Percentiles rank a stretch among this genome's conserved stretches.
Conservation (phyloP, 2,329 filamentous ascomycete species). For the Pseudocercospora fuligena region DNA sequence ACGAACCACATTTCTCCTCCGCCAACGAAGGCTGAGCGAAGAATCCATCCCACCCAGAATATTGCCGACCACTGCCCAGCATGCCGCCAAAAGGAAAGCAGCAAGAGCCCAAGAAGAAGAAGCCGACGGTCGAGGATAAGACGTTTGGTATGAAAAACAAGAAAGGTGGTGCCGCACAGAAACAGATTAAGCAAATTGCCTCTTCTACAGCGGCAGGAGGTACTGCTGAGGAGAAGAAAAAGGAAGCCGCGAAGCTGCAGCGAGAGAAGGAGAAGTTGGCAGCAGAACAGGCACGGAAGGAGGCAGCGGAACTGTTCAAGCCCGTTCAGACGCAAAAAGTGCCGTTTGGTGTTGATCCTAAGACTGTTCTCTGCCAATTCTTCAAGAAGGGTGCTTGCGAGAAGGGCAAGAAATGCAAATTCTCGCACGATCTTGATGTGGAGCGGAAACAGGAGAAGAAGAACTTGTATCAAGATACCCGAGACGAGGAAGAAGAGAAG, state of each 20-base stretch:
- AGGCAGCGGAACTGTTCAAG: conserved; percentile 82
- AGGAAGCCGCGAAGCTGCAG: conserved; percentile 65
- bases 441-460: conserved; percentile 93
- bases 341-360: conserved; percentile 95
- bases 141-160: conserved; percentile 99
- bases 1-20: conserved; percentile 5
- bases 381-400: conserved; percentile 97
- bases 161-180: conserved; percentile 90
- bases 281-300: conserved; percentile 79
- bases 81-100: conserved; percentile 73
- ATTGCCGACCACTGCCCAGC: conserved; percentile 44
- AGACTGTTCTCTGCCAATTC: conserved; percentile 95
- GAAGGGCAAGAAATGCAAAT: conserved; percentile 97
- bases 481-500: conserved; percentile 68
- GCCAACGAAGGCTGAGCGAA: conserved; percentile 23
- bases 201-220: conserved; percentile 75
- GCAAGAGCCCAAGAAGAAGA: conserved; percentile 56
- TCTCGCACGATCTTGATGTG: conserved; percentile 85
- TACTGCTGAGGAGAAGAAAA: conserved; percentile 85
- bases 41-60: conserved; percentile 12
- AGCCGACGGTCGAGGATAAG: conserved; percentile 79
- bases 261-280: conserved; percentile 89
- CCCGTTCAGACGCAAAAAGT: conserved; percentile 97
- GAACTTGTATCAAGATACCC: conserved; percentile 84
- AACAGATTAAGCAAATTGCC: conserved; percentile 82